Conservation (phyloP, 176 grass and related monocot genomes). For the Triticum monococcum region DNA sequence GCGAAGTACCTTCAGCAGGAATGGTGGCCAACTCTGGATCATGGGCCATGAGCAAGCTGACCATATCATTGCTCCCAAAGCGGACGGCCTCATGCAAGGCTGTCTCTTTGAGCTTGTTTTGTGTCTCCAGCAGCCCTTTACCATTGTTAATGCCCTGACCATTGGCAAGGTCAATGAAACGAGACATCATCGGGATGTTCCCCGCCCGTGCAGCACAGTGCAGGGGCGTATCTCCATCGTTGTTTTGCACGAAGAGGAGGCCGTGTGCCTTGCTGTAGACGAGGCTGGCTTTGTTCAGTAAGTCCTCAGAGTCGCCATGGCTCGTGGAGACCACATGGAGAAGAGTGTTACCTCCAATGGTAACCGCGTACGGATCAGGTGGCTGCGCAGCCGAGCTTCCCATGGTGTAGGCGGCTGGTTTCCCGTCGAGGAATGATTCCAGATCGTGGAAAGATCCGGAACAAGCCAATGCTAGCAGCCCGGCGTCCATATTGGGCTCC, state of each 20-base stretch:
- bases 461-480: neutral
- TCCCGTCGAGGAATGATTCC: neutral
- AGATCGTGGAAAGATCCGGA: neutral
- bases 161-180: neutral
- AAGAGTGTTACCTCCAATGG: neutral
- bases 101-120: neutral
- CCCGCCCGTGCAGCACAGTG: neutral
- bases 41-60: neutral
- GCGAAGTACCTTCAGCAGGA: neutral
- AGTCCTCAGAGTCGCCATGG: neutral
- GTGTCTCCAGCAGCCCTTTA: neutral
- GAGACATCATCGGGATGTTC: neutral
- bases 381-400: neutral
- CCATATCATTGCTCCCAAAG: neutral
- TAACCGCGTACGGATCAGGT: neutral
- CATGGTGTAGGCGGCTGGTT: too few relatives aligned
- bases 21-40: neutral
- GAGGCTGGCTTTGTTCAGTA: fast-evolving
- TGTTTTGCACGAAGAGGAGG: neutral
- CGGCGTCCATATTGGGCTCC: fast-evolving
- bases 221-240: neutral
- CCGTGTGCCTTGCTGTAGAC: neutral
- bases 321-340: neutral
- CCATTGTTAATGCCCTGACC: neutral
- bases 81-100: neutral